A percentile compares a stretch with the other conserved stretches of the same genome.
Evolutionary conservation across 768 basidiomycete genomes (phyloP).

Genomic region (Imleria badia): DNA sequence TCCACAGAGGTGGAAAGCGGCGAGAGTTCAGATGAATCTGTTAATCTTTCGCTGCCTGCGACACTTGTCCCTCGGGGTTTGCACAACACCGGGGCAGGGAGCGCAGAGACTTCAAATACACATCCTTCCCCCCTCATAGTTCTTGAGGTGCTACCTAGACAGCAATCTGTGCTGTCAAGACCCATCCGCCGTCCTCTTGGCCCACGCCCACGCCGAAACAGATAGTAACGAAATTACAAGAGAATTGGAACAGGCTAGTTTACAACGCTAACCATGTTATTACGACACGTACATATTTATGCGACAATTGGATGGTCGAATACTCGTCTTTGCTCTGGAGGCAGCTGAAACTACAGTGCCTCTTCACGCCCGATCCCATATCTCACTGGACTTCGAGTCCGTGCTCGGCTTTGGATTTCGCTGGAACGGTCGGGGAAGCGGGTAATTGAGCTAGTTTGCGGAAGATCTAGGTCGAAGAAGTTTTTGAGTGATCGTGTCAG

Average conservation of each 20-base stretch:
- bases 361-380: too few species aligned
- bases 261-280: background rate
- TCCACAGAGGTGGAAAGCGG: background rate
- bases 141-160: background rate
- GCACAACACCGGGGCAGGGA: background rate
- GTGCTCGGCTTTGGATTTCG: background rate
- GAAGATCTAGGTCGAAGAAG: constrained; percentile 21
- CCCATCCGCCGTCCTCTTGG: background rate
- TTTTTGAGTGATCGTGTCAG: background rate
- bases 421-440: background rate
- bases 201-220: background rate
- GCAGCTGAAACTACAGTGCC: background rate
- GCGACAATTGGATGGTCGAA: background rate
- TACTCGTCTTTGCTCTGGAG: background rate
- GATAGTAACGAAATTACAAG: background rate
- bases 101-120: background rate
- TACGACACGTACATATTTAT: background rate
- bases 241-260: background rate
- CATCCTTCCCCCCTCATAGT: background rate
- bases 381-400: background rate
- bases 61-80: background rate
- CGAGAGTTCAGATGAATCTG: background rate
- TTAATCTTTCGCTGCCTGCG: background rate
- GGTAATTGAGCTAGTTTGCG: constrained; percentile 27
- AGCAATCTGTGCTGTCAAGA: background rate